These are phyloP conservation scores for Paramecium octaurelia DNA, from an alignment of 73 alveolate genomes.

Conservation along the genomic window DNA sequence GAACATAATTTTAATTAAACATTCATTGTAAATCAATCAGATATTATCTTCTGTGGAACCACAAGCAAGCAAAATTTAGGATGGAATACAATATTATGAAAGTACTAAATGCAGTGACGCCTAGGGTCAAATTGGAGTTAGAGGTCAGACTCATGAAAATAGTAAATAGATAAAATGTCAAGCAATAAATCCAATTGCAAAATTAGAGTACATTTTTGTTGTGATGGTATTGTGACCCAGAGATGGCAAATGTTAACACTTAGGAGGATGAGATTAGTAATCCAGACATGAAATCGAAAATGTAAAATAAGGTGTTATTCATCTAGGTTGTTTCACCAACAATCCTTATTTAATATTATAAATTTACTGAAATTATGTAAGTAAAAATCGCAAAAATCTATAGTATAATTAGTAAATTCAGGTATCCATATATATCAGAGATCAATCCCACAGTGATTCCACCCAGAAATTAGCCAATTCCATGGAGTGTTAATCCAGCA, in stretches of 20 bases:
- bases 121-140: not conserved
- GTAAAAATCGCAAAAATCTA: not conserved
- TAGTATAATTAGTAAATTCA: not conserved
- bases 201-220: not conserved
- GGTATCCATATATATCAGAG: not conserved
- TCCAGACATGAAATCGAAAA: not conserved
- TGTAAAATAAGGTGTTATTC: not conserved
- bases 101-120: not conserved
- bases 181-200: not conserved
- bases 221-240: not conserved
- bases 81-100: not conserved
- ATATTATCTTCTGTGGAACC: not conserved
- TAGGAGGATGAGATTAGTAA: not conserved
- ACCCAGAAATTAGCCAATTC: not conserved
- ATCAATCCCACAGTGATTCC: not conserved
- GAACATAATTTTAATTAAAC: not conserved
- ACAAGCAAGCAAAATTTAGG: not conserved
- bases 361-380: not conserved
- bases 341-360: not conserved
- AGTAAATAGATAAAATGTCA: not conserved
- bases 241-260: not conserved
- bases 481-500: not conserved
- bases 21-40: not conserved
- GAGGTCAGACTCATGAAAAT: not conserved
- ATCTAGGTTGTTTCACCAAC: not conserved